A percentile compares a stretch with the other conserved stretches of the same genome.
phyloP scores from a whole-genome alignment of 352 stramenopile species.

The Globisporangium irregulare region DNA sequence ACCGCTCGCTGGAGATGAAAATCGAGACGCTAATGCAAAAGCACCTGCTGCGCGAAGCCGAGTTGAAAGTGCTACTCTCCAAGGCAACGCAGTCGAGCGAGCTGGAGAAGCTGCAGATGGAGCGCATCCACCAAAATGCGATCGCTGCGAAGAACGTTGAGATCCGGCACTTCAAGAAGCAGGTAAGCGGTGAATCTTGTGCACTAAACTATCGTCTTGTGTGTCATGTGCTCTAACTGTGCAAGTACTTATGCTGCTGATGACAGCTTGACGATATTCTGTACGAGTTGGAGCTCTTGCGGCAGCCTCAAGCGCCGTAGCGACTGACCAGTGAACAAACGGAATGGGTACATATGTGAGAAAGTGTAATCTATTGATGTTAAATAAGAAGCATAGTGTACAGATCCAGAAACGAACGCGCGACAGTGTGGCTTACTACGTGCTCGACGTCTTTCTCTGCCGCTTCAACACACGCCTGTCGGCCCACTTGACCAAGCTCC shows the following conservation, averaged over 20 bases:
- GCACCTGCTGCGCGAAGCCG: conserved; percentile 65
- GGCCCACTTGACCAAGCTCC: too few relatives aligned
- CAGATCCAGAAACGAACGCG: conserved; percentile 6
- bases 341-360: not conserved
- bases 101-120: conserved; percentile 57
- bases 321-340: not conserved
- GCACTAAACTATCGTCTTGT: not conserved
- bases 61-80: conserved; percentile 70
- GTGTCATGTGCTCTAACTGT: not conserved
- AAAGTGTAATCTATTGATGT: conserved; percentile 24
- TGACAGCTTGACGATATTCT: conserved; percentile 56
- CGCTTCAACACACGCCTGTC: too few relatives aligned
- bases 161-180: conserved; percentile 70
- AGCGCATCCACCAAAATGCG: conserved; percentile 52
- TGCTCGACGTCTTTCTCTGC: too few relatives aligned
- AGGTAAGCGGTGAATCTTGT: conserved; percentile 23
- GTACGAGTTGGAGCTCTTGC: conserved; percentile 46
- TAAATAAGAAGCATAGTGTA: conserved; percentile 22
- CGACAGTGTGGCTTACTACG: too few relatives aligned
- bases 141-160: conserved; percentile 77
- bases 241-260: not conserved
- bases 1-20: conserved; percentile 65
- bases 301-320: conserved; percentile 19
- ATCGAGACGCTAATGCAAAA: conserved; percentile 78
- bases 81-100: conserved; percentile 61